A percentile compares a stretch with the other conserved stretches of the same genome.
Conservation (phyloP, 106 monocot species). For the Iris macrosiphon region DNA sequence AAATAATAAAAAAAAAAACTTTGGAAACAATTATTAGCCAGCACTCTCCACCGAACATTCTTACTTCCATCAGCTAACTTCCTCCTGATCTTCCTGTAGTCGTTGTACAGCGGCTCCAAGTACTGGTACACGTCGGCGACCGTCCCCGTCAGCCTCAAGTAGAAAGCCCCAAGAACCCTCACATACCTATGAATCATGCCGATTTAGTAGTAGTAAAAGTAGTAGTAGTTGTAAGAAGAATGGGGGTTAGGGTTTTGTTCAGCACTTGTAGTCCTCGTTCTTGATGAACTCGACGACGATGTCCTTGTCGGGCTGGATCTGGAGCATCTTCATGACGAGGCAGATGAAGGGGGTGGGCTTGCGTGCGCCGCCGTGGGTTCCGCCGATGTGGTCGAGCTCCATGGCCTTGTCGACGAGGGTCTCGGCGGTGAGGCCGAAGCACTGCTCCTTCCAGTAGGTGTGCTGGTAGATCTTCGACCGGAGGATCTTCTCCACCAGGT, state of each 20-base stretch:
- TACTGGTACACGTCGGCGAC: constrained; percentile 90
- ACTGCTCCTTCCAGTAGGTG: constrained; percentile 98
- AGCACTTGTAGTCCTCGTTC: constrained; percentile 99
- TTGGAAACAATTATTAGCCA: no score
- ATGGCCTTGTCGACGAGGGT: constrained; percentile 99
- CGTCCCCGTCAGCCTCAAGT: constrained; percentile 71
- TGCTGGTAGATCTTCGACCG: constrained; percentile 89
- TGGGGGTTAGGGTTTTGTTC: background rate
- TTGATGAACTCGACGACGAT: constrained; percentile 98
- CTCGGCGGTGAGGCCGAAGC: constrained; percentile 96
- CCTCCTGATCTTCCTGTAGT: constrained; percentile 71
- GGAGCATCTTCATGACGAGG: constrained; percentile 95
- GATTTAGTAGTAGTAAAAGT: background rate
- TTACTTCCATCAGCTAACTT: constrained; percentile 70
- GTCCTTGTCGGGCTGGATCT: constrained; percentile 99
- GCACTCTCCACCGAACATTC: background rate
- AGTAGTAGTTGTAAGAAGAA: background rate
- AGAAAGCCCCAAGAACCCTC: constrained; percentile 80
- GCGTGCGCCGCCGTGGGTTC: constrained; percentile 78
- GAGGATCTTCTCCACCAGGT: constrained; percentile 93
- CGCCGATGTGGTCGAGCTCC: constrained; percentile 94
- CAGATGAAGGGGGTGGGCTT: constrained; percentile 93
- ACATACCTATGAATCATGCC: constrained; percentile 55
- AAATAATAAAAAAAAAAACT: background rate
- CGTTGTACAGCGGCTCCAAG: constrained; percentile 90